Conservation (phyloP, 208 protist species). For the Leishmania turanica region DNA sequence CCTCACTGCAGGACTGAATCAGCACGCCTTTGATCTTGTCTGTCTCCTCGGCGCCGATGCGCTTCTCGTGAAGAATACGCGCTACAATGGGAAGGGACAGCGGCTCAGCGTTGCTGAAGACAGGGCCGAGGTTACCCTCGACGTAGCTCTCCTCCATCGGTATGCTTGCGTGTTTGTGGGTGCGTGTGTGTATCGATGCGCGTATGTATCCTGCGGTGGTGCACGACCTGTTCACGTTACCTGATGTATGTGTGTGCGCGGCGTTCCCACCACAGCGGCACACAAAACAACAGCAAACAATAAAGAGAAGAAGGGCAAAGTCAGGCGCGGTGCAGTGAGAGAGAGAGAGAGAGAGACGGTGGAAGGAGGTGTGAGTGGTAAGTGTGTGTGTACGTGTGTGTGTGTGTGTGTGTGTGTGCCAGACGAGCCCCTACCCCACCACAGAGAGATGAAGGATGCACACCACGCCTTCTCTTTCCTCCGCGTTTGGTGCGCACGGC, state of each 20-base stretch:
- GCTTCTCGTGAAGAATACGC: slow-evolving; percentile 50
- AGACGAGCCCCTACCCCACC: neutral
- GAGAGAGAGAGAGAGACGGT: neutral
- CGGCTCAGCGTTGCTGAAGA: slow-evolving; percentile 73
- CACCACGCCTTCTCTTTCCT: neutral
- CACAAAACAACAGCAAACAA: neutral
- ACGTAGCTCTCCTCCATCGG: slow-evolving; percentile 76
- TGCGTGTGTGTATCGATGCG: neutral
- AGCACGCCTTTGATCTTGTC: slow-evolving; percentile 32
- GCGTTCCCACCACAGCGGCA: neutral
- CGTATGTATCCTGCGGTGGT: neutral
- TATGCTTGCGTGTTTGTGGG: neutral
- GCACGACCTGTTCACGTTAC: neutral
- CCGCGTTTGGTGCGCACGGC: neutral
- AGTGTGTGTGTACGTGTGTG: too few species aligned
- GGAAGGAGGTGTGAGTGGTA: neutral
- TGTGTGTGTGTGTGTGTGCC: neutral
- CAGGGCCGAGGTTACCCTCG: slow-evolving; percentile 70
- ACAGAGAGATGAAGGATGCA: neutral
- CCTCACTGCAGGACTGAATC: slow-evolving; percentile 54
- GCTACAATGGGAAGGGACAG: slow-evolving; percentile 72
- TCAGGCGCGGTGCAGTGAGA: neutral
- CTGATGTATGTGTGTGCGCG: neutral
- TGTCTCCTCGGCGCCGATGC: slow-evolving; percentile 32
- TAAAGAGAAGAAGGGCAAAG: neutral